Evolutionary conservation across 2,329 filamentous ascomycete genomes (phyloP).

Genomic region (Microascus cirrosus): DNA sequence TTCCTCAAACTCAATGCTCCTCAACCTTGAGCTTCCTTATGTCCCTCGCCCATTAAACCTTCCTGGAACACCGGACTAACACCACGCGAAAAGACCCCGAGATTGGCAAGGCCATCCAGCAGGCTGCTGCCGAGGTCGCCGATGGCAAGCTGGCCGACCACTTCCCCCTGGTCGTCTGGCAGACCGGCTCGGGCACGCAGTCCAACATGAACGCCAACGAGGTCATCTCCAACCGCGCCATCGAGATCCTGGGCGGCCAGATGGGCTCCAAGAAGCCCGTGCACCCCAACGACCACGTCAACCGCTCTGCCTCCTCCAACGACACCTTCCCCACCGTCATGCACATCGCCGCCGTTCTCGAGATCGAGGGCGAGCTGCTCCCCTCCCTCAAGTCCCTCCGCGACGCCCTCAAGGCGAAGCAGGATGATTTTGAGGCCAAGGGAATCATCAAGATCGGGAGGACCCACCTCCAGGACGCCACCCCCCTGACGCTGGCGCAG

Average conservation of each 20-base stretch:
- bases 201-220: constrained; percentile 99
- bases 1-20: too few species aligned
- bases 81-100: constrained; percentile 63
- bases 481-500: constrained; percentile 87
- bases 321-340: constrained; percentile 99
- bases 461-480: constrained; percentile 95
- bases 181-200: constrained; percentile 96
- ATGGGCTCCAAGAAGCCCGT: constrained; percentile 98
- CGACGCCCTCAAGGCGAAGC: constrained; percentile 76
- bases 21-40: too few species aligned
- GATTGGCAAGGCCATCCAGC: constrained; percentile 84
- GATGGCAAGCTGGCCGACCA: constrained; percentile 90
- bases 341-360: constrained; percentile 95
- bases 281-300: constrained; percentile 98
- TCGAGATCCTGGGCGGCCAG: constrained; percentile 87
- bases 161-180: constrained; percentile 98
- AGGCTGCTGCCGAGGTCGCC: constrained; percentile 88
- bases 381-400: constrained; percentile 75
- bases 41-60: too few species aligned
- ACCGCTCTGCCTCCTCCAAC: constrained; percentile 97
- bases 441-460: constrained; percentile 98
- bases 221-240: constrained; percentile 97
- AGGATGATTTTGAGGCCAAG: constrained; percentile 70
- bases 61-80: neutral
- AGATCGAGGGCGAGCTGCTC: constrained; percentile 76